These are phyloP conservation scores for Cordyceps fumosorosea DNA, from an alignment of 2,329 filamentous ascomycete genomes.

Conservation along the genomic window DNA sequence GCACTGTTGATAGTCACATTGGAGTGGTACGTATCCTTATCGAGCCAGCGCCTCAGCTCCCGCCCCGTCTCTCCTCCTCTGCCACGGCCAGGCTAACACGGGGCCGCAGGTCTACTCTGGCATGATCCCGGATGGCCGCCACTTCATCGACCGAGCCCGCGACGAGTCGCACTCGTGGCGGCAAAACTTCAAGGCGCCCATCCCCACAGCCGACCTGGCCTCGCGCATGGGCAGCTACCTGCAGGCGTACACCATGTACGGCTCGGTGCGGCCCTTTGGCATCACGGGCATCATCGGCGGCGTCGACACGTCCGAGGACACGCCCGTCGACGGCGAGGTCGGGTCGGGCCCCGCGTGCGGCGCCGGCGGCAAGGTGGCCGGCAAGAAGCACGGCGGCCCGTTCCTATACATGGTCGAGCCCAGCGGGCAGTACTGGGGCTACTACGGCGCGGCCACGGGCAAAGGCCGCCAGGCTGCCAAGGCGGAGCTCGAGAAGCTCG, in stretches of 20 bases:
- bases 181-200: conserved; percentile 88
- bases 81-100: background rate
- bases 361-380: conserved; percentile 71
- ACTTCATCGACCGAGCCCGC: conserved; percentile 89
- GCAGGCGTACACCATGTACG: conserved; percentile 96
- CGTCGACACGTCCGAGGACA: conserved; percentile 82
- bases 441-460: conserved; percentile 95
- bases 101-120: conserved; percentile 74
- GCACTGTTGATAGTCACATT: conserved; percentile 86
- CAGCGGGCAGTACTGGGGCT: conserved; percentile 95
- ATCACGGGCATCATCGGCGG: conserved; percentile 92
- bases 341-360: conserved; percentile 72
- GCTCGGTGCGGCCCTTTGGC: conserved; percentile 91
- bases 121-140: conserved; percentile 87
- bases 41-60: too few species aligned
- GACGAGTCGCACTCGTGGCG: conserved; percentile 92
- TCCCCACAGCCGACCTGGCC: conserved; percentile 80
- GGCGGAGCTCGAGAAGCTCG: conserved; percentile 96
- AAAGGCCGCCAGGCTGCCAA: conserved; percentile 97
- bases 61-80: background rate
- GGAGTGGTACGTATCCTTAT: conserved; percentile 63
- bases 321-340: conserved; percentile 84
- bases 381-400: conserved; percentile 76
- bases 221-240: conserved; percentile 93
- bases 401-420: conserved; percentile 99